Conservation (phyloP, 441 rosid genomes). For the Gossypium trilobum region DNA sequence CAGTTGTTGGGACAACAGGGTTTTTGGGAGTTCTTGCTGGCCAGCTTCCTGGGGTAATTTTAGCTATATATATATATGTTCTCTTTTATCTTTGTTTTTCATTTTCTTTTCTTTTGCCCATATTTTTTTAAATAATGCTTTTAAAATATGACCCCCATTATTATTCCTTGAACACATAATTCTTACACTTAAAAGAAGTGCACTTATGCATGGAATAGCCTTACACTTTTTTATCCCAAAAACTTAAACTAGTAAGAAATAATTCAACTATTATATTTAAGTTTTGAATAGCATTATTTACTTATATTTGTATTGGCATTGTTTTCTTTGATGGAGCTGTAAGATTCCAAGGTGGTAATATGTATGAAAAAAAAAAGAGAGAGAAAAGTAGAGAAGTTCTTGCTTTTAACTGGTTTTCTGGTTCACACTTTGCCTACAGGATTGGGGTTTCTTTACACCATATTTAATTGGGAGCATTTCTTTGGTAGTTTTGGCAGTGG, state of each 20-base stretch:
- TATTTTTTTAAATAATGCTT: too few relatives aligned
- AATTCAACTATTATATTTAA: too few relatives aligned
- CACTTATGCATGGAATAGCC: too few relatives aligned
- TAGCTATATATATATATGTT: background rate
- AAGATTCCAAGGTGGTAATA: background rate
- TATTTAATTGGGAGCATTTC: constrained; percentile 81
- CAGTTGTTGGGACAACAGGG: constrained; percentile 76
- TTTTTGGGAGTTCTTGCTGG: constrained; percentile 68
- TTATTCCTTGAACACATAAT: background rate
- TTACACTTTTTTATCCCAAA: background rate
- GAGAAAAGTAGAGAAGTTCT: background rate
- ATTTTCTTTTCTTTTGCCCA: background rate
- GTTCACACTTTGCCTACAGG: constrained; percentile 29
- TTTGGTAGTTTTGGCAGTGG: constrained; percentile 60
- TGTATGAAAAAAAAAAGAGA: background rate
- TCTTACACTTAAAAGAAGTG: too few relatives aligned
- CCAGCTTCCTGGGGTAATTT: constrained; percentile 74
- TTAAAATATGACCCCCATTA: too few relatives aligned
- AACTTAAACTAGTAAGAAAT: background rate
- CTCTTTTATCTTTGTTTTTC: background rate
- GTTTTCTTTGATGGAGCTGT: background rate
- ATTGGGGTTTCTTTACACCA: constrained; percentile 86
- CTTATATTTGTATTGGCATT: background rate
- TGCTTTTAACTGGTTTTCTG: background rate
- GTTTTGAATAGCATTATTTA: background rate